phyloP scores from a whole-genome alignment of 2,329 filamentous ascomycete genomes.

The Apiospora saccharicola region DNA sequence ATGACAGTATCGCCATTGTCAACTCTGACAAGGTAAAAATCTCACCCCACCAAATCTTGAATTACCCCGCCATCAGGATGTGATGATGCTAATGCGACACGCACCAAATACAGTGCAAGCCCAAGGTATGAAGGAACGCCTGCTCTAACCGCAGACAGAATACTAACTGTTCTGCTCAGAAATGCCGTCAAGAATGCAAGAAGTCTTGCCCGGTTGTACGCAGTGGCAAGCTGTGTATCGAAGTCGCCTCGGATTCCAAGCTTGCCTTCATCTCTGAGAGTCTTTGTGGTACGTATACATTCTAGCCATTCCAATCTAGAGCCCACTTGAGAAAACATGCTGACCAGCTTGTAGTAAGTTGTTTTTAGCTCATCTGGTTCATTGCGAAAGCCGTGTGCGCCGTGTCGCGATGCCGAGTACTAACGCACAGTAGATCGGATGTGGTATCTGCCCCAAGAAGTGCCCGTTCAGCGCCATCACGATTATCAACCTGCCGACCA shows the following conservation, averaged over 20 bases:
- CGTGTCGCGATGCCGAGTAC: background rate
- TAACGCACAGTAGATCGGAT: slow-evolving; percentile 61
- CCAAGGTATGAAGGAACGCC: slow-evolving; percentile 66
- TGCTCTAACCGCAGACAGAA: background rate
- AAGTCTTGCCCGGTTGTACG: slow-evolving; percentile 98
- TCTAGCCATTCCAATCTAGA: background rate
- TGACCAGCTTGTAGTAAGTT: slow-evolving; percentile 22
- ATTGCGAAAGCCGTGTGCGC: background rate
- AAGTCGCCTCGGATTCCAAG: slow-evolving; percentile 86
- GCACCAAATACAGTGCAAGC: slow-evolving; percentile 73
- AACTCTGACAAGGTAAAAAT: slow-evolving; percentile 90
- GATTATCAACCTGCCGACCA: slow-evolving; percentile 99
- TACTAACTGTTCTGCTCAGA: slow-evolving; percentile 58
- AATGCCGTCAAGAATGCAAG: slow-evolving; percentile 99
- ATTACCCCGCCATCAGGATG: slow-evolving; percentile 46
- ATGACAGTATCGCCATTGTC: slow-evolving; percentile 91
- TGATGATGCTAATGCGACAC: slow-evolving; percentile 33
- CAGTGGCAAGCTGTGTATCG: slow-evolving; percentile 96
- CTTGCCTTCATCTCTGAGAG: slow-evolving; percentile 98
- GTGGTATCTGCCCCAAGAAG: slow-evolving; percentile 99
- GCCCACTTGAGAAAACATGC: background rate
- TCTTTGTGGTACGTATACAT: slow-evolving; percentile 62
- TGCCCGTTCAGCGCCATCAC: slow-evolving; percentile 98
- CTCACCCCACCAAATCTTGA: slow-evolving; percentile 41
- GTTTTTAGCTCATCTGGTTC: background rate